Base-by-base conservation (phyloP, 495 filamentous ascomycete species). In the Hapsidospora chrysogenum region DNA sequence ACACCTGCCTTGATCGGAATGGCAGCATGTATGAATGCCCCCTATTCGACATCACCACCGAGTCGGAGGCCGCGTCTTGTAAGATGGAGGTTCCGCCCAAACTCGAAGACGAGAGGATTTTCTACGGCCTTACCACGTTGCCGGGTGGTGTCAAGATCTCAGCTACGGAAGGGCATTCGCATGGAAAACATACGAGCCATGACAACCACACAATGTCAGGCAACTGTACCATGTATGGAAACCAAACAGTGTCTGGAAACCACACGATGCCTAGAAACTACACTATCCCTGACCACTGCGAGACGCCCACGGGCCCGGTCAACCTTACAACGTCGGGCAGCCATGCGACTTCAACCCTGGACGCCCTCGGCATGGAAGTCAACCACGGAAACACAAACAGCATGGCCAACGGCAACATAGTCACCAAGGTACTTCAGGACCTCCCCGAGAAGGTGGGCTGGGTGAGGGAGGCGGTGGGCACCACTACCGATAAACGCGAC, bases 11-110 rank as follows among this genome's bases (percentile, higher is more conserved):
- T 35, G 58, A 56, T 40, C 30, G 43, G 3, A 66, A 58, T 33
- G 69, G 69, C 17, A 47, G 38, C 4, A 53, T 78, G 13, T 39
- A 58, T 2, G 61, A 72, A 41, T 85, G 80, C 53, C 56, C 57
- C 0, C 39, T 64, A 33, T 74, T 79, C 38, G 44, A 50, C 5
- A 32, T 78, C 18, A 50, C 52, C 49, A 42, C 44, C 42, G 47
- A 58, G 19, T 40, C 38, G 5, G 38, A 46, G n/a, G 54, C 61
- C 38, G 26, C 43, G 3, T 18, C 49, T 33, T 63, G 61, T 49
- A 35, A 52, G 15, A 51, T 63, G 33, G 40, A 52, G 17, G 21
- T 52, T 5, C 54, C 57, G 6, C 18, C 35, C 1, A 15, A 37
- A 1, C 39, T 63, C n/a, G 42, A 41, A 5, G 40, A 42, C 9